Evolutionary conservation across 768 basidiomycete genomes (phyloP).

Genomic region (Boletus sp.): DNA sequence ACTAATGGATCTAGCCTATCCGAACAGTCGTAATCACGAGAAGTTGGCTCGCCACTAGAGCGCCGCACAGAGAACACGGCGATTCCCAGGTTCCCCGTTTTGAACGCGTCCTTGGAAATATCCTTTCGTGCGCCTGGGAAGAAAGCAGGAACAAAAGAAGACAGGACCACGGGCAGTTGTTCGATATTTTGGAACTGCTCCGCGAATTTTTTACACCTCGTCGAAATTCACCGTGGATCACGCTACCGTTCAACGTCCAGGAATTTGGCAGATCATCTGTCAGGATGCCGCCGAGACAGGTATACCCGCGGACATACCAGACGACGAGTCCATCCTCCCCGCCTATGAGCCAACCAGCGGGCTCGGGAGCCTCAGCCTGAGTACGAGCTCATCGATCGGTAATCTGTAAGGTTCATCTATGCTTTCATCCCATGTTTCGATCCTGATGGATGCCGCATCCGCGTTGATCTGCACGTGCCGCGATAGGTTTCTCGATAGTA

Average conservation of each 20-base stretch:
- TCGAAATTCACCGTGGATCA: conserved; percentile 12
- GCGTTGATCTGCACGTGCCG: background rate
- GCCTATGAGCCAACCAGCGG: conserved; percentile 17
- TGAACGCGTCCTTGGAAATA: background rate
- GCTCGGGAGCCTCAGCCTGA: background rate
- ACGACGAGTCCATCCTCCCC: conserved; percentile 20
- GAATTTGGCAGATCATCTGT: conserved; percentile 24
- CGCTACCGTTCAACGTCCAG: conserved; percentile 8
- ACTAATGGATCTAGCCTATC: no score
- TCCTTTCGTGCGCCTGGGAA: background rate
- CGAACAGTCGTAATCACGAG: background rate
- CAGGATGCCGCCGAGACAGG: conserved; percentile 11
- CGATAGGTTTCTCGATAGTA: conserved; percentile 4
- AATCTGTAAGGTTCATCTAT: conserved; percentile 1
- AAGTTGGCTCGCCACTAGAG: background rate
- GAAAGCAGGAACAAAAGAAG: background rate
- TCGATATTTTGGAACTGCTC: background rate
- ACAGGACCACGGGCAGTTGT: background rate
- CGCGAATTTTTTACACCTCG: background rate
- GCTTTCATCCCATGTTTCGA: background rate
- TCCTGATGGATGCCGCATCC: background rate
- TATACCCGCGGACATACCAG: background rate
- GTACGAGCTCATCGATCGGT: background rate
- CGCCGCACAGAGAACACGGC: background rate
- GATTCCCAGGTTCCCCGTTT: background rate